Conservation (phyloP, 257 asterid genomes). For the Agastache rugosa region DNA sequence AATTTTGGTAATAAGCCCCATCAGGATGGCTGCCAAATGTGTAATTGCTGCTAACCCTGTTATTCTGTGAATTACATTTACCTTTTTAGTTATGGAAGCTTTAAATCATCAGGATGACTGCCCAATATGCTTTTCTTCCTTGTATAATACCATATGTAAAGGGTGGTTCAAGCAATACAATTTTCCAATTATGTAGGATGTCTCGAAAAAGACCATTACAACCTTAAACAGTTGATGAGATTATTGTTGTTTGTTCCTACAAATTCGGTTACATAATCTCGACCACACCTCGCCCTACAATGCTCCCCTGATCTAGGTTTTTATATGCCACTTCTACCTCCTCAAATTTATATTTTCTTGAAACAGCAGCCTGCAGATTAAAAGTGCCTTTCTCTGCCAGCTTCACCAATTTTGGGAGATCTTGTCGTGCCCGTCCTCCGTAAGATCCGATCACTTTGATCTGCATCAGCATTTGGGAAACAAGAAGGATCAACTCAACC, state of each 20-base stretch:
- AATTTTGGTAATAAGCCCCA: constrained; percentile 44
- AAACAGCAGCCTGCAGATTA: constrained; percentile 80
- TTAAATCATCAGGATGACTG: neutral
- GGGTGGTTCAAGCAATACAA: neutral
- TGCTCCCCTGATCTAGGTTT: constrained; percentile 78
- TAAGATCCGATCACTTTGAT: constrained; percentile 93
- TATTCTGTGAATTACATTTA: constrained; percentile 19
- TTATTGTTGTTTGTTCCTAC: constrained; percentile 4
- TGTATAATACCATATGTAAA: neutral
- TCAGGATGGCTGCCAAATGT: constrained; percentile 31
- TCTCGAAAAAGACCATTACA: neutral
- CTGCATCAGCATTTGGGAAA: constrained; percentile 49
- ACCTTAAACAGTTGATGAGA: neutral
- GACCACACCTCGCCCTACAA: constrained; percentile 84
- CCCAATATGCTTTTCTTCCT: neutral
- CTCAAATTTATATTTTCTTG: constrained; percentile 82
- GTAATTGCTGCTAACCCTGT: constrained; percentile 16
- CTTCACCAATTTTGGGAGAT: constrained; percentile 87
- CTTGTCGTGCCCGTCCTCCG: constrained; percentile 96
- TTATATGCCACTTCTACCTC: constrained; percentile 70
- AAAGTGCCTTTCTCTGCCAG: constrained; percentile 88
- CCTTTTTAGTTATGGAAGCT: neutral
- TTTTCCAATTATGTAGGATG: neutral
- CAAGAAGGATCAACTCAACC: constrained; percentile 5
- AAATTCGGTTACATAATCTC: constrained; percentile 69